Evolutionary conservation across 169 alveolate genomes (phyloP).

Genomic region (Perkinsus marinus): DNA sequence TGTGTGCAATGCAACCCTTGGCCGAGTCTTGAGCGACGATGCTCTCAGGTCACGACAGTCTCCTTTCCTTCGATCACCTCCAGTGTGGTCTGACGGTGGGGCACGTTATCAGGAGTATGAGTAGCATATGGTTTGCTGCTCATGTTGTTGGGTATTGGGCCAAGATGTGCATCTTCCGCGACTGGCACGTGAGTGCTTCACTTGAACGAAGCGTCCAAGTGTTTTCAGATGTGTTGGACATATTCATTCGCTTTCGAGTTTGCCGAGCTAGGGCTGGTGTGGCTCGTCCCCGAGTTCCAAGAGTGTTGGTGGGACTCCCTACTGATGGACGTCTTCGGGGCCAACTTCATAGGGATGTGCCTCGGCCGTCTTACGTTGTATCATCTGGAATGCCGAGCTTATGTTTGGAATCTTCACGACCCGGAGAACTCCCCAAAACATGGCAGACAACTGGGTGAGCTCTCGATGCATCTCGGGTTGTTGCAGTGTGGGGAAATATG

Average conservation of each 20-base stretch:
- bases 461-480: too few species aligned
- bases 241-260: constrained; percentile 12
- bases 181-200: constrained; percentile 6
- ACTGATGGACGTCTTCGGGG: constrained; percentile 11
- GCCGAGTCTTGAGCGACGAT: too few species aligned
- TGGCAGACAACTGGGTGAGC: constrained; percentile 16
- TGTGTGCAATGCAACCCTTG: too few species aligned
- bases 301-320: constrained; percentile 40
- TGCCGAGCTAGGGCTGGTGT: constrained; percentile 22
- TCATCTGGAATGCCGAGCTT: neutral
- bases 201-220: neutral
- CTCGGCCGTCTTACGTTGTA: constrained; percentile 9
- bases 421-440: neutral
- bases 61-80: neutral
- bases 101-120: neutral
- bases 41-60: neutral
- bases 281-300: constrained; percentile 35
- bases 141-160: constrained; percentile 27
- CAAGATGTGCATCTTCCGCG: constrained; percentile 23
- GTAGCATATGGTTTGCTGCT: constrained; percentile 15
- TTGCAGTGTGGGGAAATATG: too few species aligned
- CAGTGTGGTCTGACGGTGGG: neutral
- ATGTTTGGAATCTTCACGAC: neutral
- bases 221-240: constrained; percentile 1
- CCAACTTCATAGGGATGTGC: constrained; percentile 26